Conservation (phyloP, 2,329 filamentous ascomycete genomes). For the Cladosporium sp. region DNA sequence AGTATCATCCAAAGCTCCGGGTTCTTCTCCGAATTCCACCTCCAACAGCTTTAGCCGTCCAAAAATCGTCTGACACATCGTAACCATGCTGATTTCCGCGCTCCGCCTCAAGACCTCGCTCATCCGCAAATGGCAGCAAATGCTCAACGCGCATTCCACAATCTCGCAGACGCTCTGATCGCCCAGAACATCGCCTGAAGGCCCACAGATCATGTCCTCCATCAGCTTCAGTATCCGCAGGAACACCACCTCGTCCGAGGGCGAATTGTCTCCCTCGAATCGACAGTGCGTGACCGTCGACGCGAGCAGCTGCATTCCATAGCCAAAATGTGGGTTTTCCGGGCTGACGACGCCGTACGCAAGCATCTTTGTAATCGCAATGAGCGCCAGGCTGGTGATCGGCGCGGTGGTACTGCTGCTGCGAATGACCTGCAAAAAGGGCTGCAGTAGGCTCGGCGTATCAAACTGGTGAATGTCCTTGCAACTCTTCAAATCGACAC, state of each 20-base stretch:
- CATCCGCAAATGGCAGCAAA: slow-evolving; percentile 89
- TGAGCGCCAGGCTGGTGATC: slow-evolving; percentile 89
- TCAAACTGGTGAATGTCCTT: slow-evolving; percentile 87
- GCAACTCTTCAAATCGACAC: slow-evolving; percentile 79
- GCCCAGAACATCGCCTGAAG: slow-evolving; percentile 86
- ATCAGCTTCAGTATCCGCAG: slow-evolving; percentile 93
- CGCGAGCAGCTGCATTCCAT: slow-evolving; percentile 91
- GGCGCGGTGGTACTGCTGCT: slow-evolving; percentile 93
- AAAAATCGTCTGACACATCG: slow-evolving; percentile 99
- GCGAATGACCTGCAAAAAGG: slow-evolving; percentile 93
- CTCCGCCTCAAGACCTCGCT: slow-evolving; percentile 86
- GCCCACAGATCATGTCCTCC: slow-evolving; percentile 96
- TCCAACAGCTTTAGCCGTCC: slow-evolving; percentile 85
- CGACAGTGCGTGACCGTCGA: slow-evolving; percentile 95
- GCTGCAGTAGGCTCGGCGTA: slow-evolving; percentile 80
- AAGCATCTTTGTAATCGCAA: slow-evolving; percentile 93
- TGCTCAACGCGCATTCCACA: slow-evolving; percentile 97
- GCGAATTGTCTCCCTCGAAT: slow-evolving; percentile 92
- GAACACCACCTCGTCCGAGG: slow-evolving; percentile 91
- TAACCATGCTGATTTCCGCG: slow-evolving; percentile 94
- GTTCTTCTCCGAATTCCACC: slow-evolving; percentile 61
- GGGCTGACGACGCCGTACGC: slow-evolving; percentile 86
- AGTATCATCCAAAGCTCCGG: slow-evolving; percentile 60
- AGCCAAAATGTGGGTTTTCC: slow-evolving; percentile 76
- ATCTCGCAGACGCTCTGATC: slow-evolving; percentile 98